Conservation (phyloP, 202 grass and related monocot genomes). For the Hordeum pubiflorum region DNA sequence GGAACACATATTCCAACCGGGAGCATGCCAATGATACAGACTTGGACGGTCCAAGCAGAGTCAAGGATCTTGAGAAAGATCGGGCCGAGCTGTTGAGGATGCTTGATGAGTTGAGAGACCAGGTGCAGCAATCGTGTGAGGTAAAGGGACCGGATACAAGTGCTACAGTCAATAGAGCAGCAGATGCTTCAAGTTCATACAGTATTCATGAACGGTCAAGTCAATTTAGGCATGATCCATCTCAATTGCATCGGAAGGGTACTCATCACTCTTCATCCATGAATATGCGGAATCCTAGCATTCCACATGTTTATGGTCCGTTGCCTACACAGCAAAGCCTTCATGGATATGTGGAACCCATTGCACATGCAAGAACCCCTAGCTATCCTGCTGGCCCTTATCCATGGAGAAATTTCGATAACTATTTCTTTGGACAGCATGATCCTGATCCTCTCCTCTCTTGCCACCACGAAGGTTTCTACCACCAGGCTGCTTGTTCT, state of each 20-base stretch:
- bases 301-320: constrained; percentile 44
- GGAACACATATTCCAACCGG: constrained; percentile 2
- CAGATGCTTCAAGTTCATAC: constrained; percentile 35
- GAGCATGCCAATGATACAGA: constrained; percentile 24
- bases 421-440: constrained; percentile 58
- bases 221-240: constrained; percentile 30
- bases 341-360: constrained; percentile 40
- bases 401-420: constrained; percentile 54
- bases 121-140: constrained; percentile 71
- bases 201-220: constrained; percentile 22
- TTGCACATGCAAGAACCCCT: constrained; percentile 29
- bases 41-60: constrained; percentile 53
- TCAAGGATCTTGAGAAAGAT: constrained; percentile 67
- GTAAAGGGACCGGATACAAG: constrained; percentile 33
- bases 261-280: constrained; percentile 19
- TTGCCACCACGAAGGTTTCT: constrained; percentile 68
- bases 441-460: constrained; percentile 63
- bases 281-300: constrained; percentile 23
- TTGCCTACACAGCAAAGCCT: constrained; percentile 36
- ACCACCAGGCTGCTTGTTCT: constrained; percentile 69
- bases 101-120: constrained; percentile 85
- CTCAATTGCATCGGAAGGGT: constrained; percentile 35
- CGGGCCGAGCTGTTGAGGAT: constrained; percentile 58
- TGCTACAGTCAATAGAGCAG: constrained; percentile 24
- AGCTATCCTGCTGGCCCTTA: constrained; percentile 42